These are phyloP conservation scores for Phytophthora sansomeana DNA, from an alignment of 352 stramenopile species.

Conservation along the genomic window DNA sequence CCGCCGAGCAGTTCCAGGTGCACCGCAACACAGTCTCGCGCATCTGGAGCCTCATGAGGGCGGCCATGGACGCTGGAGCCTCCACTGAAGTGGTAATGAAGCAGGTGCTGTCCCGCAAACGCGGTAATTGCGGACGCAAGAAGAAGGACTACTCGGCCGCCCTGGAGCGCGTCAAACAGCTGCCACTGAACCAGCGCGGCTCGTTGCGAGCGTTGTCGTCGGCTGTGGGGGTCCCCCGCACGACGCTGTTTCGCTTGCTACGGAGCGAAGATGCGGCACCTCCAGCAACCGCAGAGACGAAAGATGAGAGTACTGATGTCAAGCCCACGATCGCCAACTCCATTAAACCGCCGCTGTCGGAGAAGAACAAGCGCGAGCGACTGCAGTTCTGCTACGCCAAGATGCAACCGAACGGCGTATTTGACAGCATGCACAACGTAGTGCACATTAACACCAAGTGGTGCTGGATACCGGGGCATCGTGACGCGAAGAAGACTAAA, in stretches of 20 bases:
- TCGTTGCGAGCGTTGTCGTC: slow-evolving; percentile 46
- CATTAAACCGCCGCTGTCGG: slow-evolving; percentile 44
- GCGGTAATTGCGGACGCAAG: slow-evolving; percentile 49
- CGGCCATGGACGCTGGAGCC: slow-evolving; percentile 24
- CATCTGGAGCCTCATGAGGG: slow-evolving; percentile 53
- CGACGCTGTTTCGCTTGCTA: slow-evolving; percentile 48
- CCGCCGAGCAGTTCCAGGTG: slow-evolving; percentile 47
- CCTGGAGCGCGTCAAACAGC: slow-evolving; percentile 44
- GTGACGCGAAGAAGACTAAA: slow-evolving; percentile 44
- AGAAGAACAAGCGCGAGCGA: slow-evolving; percentile 50
- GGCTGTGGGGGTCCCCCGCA: slow-evolving; percentile 47
- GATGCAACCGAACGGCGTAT: slow-evolving; percentile 45
- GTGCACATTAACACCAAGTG: slow-evolving; percentile 56
- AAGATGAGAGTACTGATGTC: slow-evolving; percentile 20
- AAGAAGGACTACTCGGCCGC: slow-evolving; percentile 54
- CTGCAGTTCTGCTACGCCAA: slow-evolving; percentile 46
- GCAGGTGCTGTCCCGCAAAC: slow-evolving; percentile 49
- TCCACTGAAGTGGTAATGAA: slow-evolving; percentile 39
- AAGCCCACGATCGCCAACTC: slow-evolving; percentile 33
- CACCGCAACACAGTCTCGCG: slow-evolving; percentile 55
- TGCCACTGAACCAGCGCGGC: slow-evolving; percentile 45
- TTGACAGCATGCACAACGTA: slow-evolving; percentile 52
- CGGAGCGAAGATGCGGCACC: slow-evolving; percentile 32
- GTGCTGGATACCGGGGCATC: slow-evolving; percentile 32
- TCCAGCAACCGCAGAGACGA: neutral